Conservation (phyloP, 805 yeast species). For the Wickerhamiella sergipiensis region DNA sequence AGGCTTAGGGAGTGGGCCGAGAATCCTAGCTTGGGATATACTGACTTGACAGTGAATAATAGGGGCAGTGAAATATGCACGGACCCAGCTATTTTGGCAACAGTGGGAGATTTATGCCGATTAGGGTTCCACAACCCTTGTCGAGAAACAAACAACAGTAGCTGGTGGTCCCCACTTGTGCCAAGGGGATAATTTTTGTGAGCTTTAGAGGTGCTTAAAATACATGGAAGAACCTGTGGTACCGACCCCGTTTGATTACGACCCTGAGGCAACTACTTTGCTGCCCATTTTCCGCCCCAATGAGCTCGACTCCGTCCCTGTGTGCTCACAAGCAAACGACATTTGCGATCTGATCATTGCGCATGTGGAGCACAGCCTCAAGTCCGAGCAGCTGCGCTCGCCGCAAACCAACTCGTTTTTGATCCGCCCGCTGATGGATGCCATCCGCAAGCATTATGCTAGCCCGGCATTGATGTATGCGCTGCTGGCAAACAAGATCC, state of each 20-base stretch:
- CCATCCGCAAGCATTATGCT: slow-evolving; percentile 19
- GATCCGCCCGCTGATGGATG: slow-evolving; percentile 34
- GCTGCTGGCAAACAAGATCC: slow-evolving; percentile 26
- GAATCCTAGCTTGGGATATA: no score
- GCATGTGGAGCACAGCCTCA: slow-evolving; percentile 32
- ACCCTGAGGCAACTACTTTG: slow-evolving; percentile 3
- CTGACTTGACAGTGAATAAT: neutral
- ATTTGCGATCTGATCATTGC: slow-evolving; percentile 32
- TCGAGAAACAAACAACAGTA: neutral
- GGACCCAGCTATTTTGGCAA: neutral
- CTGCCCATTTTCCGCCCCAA: slow-evolving; percentile 2
- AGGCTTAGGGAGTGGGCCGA: no score
- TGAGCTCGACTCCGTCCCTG: slow-evolving; percentile 25
- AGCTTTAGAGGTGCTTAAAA: neutral
- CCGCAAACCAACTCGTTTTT: slow-evolving; percentile 37
- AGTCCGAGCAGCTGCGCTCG: slow-evolving; percentile 37
- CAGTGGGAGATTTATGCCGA: neutral
- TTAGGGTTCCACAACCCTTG: neutral
- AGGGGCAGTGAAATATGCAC: neutral
- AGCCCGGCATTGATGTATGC: slow-evolving; percentile 29
- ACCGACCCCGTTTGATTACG: neutral
- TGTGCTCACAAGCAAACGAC: slow-evolving; percentile 23
- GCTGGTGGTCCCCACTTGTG: no score
- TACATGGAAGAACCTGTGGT: neutral
- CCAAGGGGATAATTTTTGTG: no score